Evolutionary conservation across 371 early-diverging fungal species (phyloP), one percentile per base, ranked within the genome.

Genomic region (Nematocida minor): DNA sequence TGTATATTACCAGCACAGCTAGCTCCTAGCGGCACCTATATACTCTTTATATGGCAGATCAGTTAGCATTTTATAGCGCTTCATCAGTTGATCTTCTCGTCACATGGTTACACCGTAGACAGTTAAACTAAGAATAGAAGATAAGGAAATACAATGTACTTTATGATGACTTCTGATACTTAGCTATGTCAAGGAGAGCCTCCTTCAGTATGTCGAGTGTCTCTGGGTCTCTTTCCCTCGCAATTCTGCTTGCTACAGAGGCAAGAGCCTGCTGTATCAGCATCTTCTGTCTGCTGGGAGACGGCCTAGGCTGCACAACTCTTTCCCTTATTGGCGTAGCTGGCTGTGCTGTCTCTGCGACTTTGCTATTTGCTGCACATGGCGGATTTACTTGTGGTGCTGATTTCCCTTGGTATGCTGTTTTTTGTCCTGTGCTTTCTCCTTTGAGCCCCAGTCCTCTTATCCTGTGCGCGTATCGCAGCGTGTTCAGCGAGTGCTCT

Each of bases 401-500:
- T 22, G 0, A 0, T 0, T 51, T 27, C 0, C 32, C 57, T n/a
- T n/a, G n/a, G n/a, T n/a, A n/a, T n/a, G n/a, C n/a, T n/a, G n/a
- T n/a, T n/a, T n/a, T n/a, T n/a, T n/a, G n/a, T n/a, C n/a, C n/a
- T n/a, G n/a, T n/a, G n/a, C n/a, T n/a, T 2, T 2, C 25, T 25
- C 25, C 25, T 22, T 57, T 57, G 2, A 40, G 4, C 25, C 77
- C 77, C 6, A 74, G 55, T 16, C 66, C 67, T 47, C 80, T 70
- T 46, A 82, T 81, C 31, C 81, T 66, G n/a, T 54, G 42, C 4
- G 96, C 95, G 84, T 96, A 97, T 63, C 96, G 89, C 46, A 97
- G 86, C 3, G 98, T 97, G 82, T 97, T 97, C 32, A 97, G 87
- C 0, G 95, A 91, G 82, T 97, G 94, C 78, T 96, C 98, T 79